Percentiles rank a stretch among this genome's conserved stretches.
Evolutionary conservation across 805 yeast species (phyloP).

Genomic region (Spathaspora boniae): DNA sequence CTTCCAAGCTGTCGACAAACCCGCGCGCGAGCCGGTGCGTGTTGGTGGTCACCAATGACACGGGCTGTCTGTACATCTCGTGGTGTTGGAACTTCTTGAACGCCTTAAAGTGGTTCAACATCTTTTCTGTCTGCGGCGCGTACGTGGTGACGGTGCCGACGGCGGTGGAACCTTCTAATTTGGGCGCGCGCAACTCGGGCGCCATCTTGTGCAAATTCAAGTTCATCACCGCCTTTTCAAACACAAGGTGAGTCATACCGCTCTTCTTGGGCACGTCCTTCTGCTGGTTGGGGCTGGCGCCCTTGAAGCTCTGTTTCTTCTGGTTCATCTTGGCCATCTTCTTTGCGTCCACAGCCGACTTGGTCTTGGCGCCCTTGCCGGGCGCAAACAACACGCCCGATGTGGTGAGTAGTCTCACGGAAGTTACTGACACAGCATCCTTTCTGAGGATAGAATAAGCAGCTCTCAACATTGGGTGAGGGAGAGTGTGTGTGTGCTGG

Average conservation of each 20-base stretch:
- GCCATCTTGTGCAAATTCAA: constrained; percentile 35
- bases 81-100: constrained; percentile 66
- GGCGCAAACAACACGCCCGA: constrained; percentile 13
- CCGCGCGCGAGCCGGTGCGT: constrained; percentile 39
- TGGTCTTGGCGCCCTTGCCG: constrained; percentile 20
- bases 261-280: constrained; percentile 19
- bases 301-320: too few species aligned
- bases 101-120: constrained; percentile 53
- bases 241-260: constrained; percentile 35
- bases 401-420: constrained; percentile 11
- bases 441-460: constrained; percentile 1
- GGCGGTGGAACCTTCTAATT: constrained; percentile 7
- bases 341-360: constrained; percentile 7
- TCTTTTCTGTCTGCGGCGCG: constrained; percentile 36
- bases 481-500: too few species aligned
- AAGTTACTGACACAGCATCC: background rate
- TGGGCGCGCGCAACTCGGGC: constrained; percentile 15
- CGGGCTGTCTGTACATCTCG: constrained; percentile 60
- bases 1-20: constrained; percentile 33
- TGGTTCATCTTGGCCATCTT: too few species aligned
- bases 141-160: constrained; percentile 28
- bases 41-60: constrained; percentile 53
- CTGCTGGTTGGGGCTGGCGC: constrained; percentile 13
- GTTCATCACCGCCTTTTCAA: constrained; percentile 33
- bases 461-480: constrained; percentile 9